phyloP scores from a whole-genome alignment of 805 yeast genomes.

The Kluyveromyces wickerhamii region DNA sequence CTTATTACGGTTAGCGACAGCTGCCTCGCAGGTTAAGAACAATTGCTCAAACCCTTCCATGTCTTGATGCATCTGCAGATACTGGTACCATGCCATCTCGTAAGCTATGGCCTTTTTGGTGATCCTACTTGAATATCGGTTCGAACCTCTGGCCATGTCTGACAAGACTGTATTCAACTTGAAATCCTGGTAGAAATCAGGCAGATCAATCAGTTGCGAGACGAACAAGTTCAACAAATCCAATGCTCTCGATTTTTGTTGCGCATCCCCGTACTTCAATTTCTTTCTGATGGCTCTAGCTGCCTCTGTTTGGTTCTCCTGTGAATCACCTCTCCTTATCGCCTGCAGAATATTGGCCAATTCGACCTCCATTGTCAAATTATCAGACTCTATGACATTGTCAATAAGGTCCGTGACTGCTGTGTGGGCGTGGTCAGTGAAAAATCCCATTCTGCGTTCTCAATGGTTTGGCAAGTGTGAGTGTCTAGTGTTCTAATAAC shows the following conservation, averaged over 20 bases:
- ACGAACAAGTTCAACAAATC: constrained; percentile 52
- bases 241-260: constrained; percentile 63
- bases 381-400: constrained; percentile 34
- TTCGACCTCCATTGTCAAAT: constrained; percentile 29
- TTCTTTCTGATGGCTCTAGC: constrained; percentile 87
- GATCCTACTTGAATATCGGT: constrained; percentile 34
- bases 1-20: constrained; percentile 10
- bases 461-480: neutral
- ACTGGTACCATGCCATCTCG: constrained; percentile 61
- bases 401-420: constrained; percentile 61
- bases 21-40: constrained; percentile 6
- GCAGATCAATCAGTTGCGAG: constrained; percentile 25
- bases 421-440: constrained; percentile 57
- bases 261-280: constrained; percentile 69
- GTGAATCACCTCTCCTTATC: constrained; percentile 33
- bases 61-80: constrained; percentile 41
- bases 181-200: constrained; percentile 56
- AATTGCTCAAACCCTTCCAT: constrained; percentile 36
- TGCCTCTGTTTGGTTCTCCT: constrained; percentile 52
- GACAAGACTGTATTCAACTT: constrained; percentile 58
- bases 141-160: constrained; percentile 15
- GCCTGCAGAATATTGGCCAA: constrained; percentile 28
- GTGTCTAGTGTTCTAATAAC: no score
- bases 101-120: constrained; percentile 36
- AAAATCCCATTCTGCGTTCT: constrained; percentile 39